Conservation (phyloP, 2,329 filamentous ascomycete genomes). For the Penicillium oxalicum region DNA sequence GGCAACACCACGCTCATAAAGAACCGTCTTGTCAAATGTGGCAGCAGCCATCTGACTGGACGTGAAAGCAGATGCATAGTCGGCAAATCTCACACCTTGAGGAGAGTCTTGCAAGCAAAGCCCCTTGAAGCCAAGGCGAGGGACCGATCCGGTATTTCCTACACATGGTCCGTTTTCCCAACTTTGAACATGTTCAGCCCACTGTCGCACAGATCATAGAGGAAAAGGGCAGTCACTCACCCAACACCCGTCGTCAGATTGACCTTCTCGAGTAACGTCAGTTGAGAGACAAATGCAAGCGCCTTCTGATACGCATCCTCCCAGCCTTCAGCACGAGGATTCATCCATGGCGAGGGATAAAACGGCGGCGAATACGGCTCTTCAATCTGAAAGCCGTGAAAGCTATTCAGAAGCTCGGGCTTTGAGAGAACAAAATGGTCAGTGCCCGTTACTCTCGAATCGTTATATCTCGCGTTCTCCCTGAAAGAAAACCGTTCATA, state of each 20-base stretch:
- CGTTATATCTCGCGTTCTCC: too few relatives aligned
- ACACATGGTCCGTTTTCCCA: constrained; percentile 7
- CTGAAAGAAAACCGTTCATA: neutral
- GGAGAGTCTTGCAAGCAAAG: constrained; percentile 10
- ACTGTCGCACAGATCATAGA: too few relatives aligned
- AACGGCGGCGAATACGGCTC: neutral
- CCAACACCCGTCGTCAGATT: constrained; percentile 13
- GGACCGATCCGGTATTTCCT: constrained; percentile 10
- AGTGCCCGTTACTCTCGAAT: too few relatives aligned
- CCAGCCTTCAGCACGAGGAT: constrained; percentile 6
- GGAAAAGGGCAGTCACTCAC: neutral
- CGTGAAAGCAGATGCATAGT: constrained; percentile 11
- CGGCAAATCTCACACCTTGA: constrained; percentile 9
- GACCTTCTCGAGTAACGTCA: constrained; percentile 8
- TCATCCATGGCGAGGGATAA: constrained; percentile 10
- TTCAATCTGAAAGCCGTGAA: neutral
- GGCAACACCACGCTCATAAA: constrained; percentile 7
- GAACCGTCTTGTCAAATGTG: constrained; percentile 8
- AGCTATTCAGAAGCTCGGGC: too few relatives aligned
- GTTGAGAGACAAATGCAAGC: constrained; percentile 6
- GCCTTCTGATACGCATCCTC: constrained; percentile 8
- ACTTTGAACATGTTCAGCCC: neutral
- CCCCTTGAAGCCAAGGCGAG: constrained; percentile 11
- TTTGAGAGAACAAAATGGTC: too few relatives aligned
- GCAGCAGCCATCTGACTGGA: constrained; percentile 9